These are phyloP conservation scores for Lachnellula cervina DNA, from an alignment of 2,329 filamentous ascomycete species.

Conservation along the genomic window DNA sequence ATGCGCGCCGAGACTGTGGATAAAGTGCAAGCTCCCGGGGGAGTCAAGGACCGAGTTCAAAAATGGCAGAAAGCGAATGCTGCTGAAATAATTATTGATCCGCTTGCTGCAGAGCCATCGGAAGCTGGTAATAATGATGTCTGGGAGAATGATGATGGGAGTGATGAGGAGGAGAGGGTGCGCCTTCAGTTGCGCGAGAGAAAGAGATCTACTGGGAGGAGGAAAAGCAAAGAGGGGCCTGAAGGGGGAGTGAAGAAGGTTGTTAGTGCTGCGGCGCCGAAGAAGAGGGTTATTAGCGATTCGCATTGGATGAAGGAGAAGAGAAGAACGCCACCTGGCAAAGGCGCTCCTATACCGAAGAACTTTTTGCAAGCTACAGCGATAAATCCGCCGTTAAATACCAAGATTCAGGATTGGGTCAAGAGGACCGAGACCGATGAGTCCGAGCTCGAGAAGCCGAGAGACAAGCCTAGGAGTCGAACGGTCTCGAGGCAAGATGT, in stretches of 20 bases:
- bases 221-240: conserved; percentile 30
- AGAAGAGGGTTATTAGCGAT: conserved; percentile 90
- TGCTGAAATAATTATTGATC: conserved; percentile 52
- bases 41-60: conserved; percentile 74
- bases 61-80: conserved; percentile 80
- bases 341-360: conserved; percentile 45
- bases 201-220: conserved; percentile 1
- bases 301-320: conserved; percentile 71
- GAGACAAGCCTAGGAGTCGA: conserved; percentile 6
- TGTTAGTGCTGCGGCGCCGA: conserved; percentile 54
- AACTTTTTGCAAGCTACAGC: conserved; percentile 51
- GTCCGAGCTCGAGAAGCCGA: conserved; percentile 2
- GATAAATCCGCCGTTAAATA: conserved; percentile 51
- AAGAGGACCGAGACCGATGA: conserved; percentile 19
- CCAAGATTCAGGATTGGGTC: conserved; percentile 60
- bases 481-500: conserved; percentile 2
- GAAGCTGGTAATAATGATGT: conserved; percentile 52
- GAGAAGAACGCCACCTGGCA: conserved; percentile 44
- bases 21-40: conserved; percentile 57
- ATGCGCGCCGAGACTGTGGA: conserved; percentile 48
- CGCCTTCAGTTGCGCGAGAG: conserved; percentile 36
- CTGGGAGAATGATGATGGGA: conserved; percentile 54
- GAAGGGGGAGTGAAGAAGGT: conserved; percentile 17
- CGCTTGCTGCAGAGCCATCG: conserved; percentile 52
- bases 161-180: conserved; percentile 56